These are phyloP conservation scores for Fennellomyces sp. DNA, from an alignment of 371 early-diverging fungal genomes.

Conservation along the genomic window DNA sequence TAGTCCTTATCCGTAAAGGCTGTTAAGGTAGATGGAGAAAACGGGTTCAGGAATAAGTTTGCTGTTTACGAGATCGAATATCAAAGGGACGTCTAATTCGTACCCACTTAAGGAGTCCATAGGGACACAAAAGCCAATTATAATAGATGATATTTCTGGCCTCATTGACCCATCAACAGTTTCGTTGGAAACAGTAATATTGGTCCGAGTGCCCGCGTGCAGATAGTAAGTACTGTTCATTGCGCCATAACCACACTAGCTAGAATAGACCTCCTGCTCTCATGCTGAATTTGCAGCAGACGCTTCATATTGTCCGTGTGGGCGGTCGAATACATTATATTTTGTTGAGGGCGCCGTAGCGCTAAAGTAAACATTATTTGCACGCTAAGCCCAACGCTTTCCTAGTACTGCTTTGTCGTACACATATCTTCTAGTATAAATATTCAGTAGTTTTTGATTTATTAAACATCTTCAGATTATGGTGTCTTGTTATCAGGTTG, in stretches of 20 bases:
- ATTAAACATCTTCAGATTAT: too few species aligned
- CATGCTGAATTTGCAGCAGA: conserved; percentile 28
- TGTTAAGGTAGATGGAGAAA: conserved; percentile 39
- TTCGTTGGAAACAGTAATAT: conserved; percentile 22
- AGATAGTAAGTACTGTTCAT: conserved; percentile 36
- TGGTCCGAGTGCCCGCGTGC: conserved; percentile 29
- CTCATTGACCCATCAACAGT: conserved; percentile 26
- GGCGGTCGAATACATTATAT: conserved; percentile 26
- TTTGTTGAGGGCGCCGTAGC: conserved; percentile 26
- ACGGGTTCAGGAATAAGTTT: conserved; percentile 33
- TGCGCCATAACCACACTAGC: conserved; percentile 38
- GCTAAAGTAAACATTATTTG: neutral
- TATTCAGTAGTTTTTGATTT: too few species aligned
- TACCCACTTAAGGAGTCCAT: conserved; percentile 18
- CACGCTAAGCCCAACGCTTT: too few species aligned
- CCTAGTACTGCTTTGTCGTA: neutral
- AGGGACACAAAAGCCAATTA: conserved; percentile 39
- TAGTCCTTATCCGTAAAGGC: conserved; percentile 11
- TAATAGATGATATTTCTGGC: conserved; percentile 29
- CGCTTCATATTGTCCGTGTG: conserved; percentile 25
- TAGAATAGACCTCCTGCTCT: conserved; percentile 18
- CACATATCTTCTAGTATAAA: conserved; percentile 45
- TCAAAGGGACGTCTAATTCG: conserved; percentile 22
- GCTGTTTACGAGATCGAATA: conserved; percentile 25
- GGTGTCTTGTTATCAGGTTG: too few species aligned